A percentile compares a stretch with the other conserved stretches of the same genome.
Conservation (phyloP, 2,329 filamentous ascomycete genomes). For the Chaetomium olivaceum region DNA sequence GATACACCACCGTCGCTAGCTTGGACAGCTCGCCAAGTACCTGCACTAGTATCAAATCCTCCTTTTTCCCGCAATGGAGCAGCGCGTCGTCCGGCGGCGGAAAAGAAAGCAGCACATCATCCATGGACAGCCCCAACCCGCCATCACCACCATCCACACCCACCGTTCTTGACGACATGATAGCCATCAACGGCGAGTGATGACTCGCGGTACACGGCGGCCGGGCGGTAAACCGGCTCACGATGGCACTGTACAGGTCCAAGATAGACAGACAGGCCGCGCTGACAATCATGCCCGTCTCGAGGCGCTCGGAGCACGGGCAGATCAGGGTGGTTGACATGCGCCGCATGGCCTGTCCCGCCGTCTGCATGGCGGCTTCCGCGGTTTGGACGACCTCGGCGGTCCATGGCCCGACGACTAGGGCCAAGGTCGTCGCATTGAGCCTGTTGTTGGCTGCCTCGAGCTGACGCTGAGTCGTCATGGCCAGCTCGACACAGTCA, state of each 20-base stretch:
- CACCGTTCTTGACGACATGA: neutral
- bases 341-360: neutral
- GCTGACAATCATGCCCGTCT: neutral
- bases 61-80: neutral
- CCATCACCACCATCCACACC: too few species aligned
- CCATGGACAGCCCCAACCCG: neutral
- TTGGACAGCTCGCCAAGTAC: neutral
- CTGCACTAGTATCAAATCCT: neutral
- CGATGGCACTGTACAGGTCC: neutral
- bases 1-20: conserved; percentile 1
- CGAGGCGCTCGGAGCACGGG: neutral
- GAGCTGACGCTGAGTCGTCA: neutral
- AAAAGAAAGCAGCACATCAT: neutral
- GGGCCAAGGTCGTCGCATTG: too few species aligned
- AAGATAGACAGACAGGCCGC: neutral
- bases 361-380: neutral
- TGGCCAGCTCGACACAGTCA: neutral
- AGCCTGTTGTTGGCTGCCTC: neutral
- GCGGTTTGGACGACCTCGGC: neutral
- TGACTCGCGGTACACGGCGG: neutral
- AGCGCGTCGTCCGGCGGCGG: too few species aligned
- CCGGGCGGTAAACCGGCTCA: neutral
- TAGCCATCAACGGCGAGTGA: neutral
- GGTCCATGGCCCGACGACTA: too few species aligned
- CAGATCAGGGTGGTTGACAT: neutral